phyloP scores from a whole-genome alignment of 108 stramenopile species.

The Schizochytrium sp. region DNA sequence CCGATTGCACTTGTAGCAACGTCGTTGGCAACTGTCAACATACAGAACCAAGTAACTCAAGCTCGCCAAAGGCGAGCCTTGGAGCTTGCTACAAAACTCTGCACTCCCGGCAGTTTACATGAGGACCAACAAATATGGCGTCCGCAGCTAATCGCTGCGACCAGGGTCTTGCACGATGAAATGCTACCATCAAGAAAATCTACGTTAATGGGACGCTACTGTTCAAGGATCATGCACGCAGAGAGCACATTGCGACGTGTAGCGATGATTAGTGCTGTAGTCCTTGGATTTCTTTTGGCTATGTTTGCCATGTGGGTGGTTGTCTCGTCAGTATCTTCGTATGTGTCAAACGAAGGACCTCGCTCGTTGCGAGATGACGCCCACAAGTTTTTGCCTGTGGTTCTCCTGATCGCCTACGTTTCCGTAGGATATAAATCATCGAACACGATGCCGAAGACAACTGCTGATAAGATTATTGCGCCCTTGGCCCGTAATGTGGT shows the following conservation, averaged over 20 bases:
- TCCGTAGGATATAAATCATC: neutral
- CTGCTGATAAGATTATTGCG: neutral
- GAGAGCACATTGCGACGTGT: neutral
- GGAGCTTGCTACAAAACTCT: neutral
- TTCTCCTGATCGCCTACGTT: neutral
- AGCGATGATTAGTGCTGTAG: neutral
- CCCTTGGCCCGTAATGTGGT: neutral
- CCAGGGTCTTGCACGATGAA: conserved; percentile 6
- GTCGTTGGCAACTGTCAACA: neutral
- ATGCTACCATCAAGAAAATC: neutral
- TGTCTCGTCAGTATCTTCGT: neutral
- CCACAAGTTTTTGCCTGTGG: neutral
- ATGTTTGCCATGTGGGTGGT: neutral
- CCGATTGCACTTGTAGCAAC: neutral
- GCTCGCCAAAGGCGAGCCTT: neutral
- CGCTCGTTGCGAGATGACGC: neutral
- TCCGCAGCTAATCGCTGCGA: conserved; percentile 9
- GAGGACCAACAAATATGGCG: neutral
- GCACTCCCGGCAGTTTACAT: neutral
- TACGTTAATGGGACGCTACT: neutral
- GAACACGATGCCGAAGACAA: neutral
- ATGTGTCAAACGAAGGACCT: neutral
- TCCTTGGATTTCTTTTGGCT: neutral
- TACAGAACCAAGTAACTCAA: neutral
- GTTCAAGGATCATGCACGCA: neutral